phyloP scores from a whole-genome alignment of 306 rosid genomes.

The Vigna trinervia region DNA sequence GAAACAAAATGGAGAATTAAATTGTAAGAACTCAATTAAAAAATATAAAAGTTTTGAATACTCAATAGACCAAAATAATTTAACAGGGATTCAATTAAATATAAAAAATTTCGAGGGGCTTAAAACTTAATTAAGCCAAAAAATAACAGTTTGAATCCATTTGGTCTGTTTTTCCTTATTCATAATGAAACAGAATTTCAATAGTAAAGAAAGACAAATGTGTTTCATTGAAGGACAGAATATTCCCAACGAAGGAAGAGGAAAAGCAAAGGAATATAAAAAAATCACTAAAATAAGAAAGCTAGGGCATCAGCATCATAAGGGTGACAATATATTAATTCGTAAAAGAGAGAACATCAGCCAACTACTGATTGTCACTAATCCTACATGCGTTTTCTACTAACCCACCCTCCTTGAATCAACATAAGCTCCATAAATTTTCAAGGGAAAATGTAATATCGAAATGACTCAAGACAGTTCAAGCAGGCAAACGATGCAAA shows the following conservation, averaged over 20 bases:
- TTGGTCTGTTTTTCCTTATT: slow-evolving; percentile 10
- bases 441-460: slow-evolving; percentile 28
- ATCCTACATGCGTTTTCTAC: not conserved
- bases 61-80: too few species aligned
- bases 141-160: slow-evolving; percentile 12
- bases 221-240: slow-evolving; percentile 12
- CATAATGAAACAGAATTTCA: not conserved
- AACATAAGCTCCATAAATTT: slow-evolving; percentile 31
- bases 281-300: slow-evolving; percentile 3
- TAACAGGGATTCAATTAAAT: too few species aligned
- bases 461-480: slow-evolving; percentile 8
- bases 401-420: slow-evolving; percentile 16
- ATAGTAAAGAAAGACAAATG: not conserved
- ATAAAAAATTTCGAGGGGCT: too few species aligned
- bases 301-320: slow-evolving; percentile 14
- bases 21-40: too few species aligned
- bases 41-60: too few species aligned
- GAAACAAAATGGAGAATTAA: not conserved
- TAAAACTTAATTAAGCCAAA: not conserved
- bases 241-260: slow-evolving; percentile 1
- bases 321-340: slow-evolving; percentile 20
- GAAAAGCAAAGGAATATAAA: slow-evolving; percentile 18
- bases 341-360: not conserved
- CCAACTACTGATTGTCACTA: slow-evolving; percentile 7
- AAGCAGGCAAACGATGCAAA: slow-evolving; percentile 3